Evolutionary conservation across 352 stramenopile genomes (phyloP).

Genomic region (Pythium phragmitis): DNA sequence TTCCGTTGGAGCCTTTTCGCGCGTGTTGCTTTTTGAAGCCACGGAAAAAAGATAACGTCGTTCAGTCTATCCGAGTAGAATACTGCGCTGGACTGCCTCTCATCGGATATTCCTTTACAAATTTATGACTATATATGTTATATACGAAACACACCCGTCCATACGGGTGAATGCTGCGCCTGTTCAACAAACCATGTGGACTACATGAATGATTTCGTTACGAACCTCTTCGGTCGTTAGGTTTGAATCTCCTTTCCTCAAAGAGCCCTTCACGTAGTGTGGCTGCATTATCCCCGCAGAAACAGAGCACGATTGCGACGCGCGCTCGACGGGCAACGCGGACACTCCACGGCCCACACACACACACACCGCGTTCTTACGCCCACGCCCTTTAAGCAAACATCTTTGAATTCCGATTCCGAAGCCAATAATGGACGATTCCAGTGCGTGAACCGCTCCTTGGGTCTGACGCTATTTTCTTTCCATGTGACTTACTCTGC

Average conservation of each 20-base stretch:
- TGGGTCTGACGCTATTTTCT: not conserved
- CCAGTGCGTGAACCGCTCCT: constrained; percentile 15
- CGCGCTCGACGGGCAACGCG: not conserved
- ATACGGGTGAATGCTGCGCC: too few relatives aligned
- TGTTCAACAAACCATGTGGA: not conserved
- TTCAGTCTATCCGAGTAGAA: constrained; percentile 9
- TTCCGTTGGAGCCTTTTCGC: constrained; percentile 10
- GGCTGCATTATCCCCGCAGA: constrained; percentile 2
- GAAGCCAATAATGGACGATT: constrained; percentile 23
- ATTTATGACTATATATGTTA: constrained; percentile 2
- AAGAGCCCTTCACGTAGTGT: not conserved
- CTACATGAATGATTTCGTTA: constrained; percentile 19
- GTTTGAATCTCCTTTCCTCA: constrained; percentile 5
- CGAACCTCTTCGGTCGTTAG: constrained; percentile 1
- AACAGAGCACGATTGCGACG: not conserved
- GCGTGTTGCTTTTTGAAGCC: constrained; percentile 23
- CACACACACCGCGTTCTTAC: not conserved
- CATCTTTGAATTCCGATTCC: not conserved
- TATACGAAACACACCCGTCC: not conserved
- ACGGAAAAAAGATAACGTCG: constrained; percentile 11
- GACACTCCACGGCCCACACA: not conserved
- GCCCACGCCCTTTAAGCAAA: not conserved
- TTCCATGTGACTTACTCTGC: constrained; percentile 10
- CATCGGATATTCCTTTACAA: not conserved
- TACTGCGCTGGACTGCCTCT: not conserved